Base-by-base conservation (phyloP, 257 asterid genomes). In the Verbascum thapsus region DNA sequence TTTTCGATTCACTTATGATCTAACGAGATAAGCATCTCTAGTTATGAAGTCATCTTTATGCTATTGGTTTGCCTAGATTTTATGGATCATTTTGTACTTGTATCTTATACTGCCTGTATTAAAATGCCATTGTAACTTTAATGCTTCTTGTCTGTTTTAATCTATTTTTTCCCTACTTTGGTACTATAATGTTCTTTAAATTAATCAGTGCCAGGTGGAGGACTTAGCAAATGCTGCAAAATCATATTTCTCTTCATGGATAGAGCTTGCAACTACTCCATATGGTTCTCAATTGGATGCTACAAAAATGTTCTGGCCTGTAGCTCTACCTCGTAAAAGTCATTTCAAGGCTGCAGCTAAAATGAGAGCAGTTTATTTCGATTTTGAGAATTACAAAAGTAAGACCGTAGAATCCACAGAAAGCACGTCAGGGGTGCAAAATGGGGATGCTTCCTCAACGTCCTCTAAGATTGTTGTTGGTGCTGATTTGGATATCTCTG, bases 291-390 rank as follows among this genome's bases (percentile, higher is more conserved):
- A 84, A 23, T 44, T 94, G 84, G 95, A 90, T 66, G 74, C 87
- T 40, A 71, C 86, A 26, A 90, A 90, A 81, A 87, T 94, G 99
- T 94, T 94, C 80, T 94, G 95, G 97, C 99, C 99, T 45, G 76
- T 81, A 34, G 84, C 97, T 44, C 80, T 94, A 62, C 99, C 99
- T 41, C 97, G 99, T 65, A 90, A 94, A 88, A 87, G 97, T 63
- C 96, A 90, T 72, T 76, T 82, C 76, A 90, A 83, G 74, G 99
- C 99, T 63, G 99, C 96, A 59, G 99, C 99, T 43, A 94, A 94
- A 82, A 94, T 94, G 90, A 78, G 91, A 85, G 96, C 88, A 34
- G 96, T 70, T 61, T 78, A 76, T 72, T 58, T 76, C 58, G 99
- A 90, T 61, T 78, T 66, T 61, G 95, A 87, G 53, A 53, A 77